A percentile compares a stretch with the other conserved stretches of the same genome.
Evolutionary conservation across 805 yeast species (phyloP).

Genomic region (Myxozyma mucilagina): DNA sequence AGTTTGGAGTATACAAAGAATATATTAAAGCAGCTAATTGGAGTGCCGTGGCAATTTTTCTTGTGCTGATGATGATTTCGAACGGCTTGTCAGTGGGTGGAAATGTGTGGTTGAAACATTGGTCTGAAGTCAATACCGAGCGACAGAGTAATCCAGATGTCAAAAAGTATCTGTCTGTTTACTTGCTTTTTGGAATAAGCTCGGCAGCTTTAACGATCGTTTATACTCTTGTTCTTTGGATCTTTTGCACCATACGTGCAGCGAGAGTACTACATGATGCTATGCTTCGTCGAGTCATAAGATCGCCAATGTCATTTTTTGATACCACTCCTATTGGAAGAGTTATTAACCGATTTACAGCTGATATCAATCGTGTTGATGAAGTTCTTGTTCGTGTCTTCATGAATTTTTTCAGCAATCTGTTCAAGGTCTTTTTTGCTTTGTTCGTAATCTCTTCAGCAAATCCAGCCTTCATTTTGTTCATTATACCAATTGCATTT

Average conservation of each 20-base stretch:
- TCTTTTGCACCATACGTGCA: conserved; percentile 69
- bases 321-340: conserved; percentile 95
- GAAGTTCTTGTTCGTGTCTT: conserved; percentile 53
- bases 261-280: conserved; percentile 66
- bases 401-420: conserved; percentile 41
- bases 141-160: conserved; percentile 71
- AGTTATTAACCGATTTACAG: conserved; percentile 84
- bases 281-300: conserved; percentile 73
- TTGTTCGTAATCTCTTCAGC: conserved; percentile 75
- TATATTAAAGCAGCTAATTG: conserved; percentile 89
- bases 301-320: conserved; percentile 93
- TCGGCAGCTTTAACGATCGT: conserved; percentile 59
- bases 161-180: conserved; percentile 68
- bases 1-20: conserved; percentile 76
- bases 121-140: conserved; percentile 86
- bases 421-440: conserved; percentile 53
- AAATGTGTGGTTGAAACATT: conserved; percentile 90
- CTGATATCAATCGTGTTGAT: conserved; percentile 85
- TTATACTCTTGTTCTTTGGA: conserved; percentile 73
- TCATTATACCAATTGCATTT: conserved; percentile 66
- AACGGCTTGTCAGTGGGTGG: conserved; percentile 43
- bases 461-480: conserved; percentile 79
- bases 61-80: conserved; percentile 48
- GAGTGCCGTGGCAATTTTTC: conserved; percentile 57
- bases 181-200: conserved; percentile 69